Percentiles rank a stretch among this genome's conserved stretches.
Conservation (phyloP, 345 rosid species). For the Erodium maritimum region DNA sequence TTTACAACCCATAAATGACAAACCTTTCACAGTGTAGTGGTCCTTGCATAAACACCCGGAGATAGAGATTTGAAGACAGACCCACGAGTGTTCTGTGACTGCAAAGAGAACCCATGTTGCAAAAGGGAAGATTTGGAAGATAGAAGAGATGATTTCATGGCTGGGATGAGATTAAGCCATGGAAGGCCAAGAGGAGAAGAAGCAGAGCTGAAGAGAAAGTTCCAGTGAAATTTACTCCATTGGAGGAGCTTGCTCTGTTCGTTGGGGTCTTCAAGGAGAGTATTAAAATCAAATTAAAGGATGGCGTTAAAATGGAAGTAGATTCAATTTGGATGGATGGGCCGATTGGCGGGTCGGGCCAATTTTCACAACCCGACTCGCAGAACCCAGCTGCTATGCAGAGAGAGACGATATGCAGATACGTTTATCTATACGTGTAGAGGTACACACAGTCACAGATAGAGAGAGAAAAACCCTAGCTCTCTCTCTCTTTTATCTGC, state of each 20-base stretch:
- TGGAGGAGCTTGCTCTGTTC: slow-evolving; percentile 3
- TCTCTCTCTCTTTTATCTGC: neutral
- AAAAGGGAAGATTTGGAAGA: neutral
- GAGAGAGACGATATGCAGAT: too few species aligned
- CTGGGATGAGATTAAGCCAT: neutral
- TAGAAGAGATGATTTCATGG: neutral
- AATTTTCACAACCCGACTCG: too few species aligned
- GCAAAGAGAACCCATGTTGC: neutral
- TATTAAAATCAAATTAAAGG: too few species aligned
- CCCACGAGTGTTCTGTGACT: neutral
- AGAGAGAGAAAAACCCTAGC: neutral
- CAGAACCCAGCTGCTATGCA: too few species aligned
- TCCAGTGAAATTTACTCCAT: neutral
- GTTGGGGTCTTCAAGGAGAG: too few species aligned
- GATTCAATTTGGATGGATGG: too few species aligned
- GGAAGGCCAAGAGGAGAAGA: neutral
- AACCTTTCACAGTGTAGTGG: too few species aligned
- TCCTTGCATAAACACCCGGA: too few species aligned
- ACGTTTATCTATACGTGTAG: neutral
- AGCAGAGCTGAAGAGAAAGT: too few species aligned
- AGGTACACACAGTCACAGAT: neutral
- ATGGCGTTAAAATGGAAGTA: too few species aligned
- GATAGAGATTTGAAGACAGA: neutral
- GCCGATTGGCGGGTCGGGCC: too few species aligned
- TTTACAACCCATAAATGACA: neutral